A percentile compares a stretch with the other conserved stretches of the same genome.
Evolutionary conservation across 306 rosid genomes (phyloP).

Genomic region (Rubus idaeus): DNA sequence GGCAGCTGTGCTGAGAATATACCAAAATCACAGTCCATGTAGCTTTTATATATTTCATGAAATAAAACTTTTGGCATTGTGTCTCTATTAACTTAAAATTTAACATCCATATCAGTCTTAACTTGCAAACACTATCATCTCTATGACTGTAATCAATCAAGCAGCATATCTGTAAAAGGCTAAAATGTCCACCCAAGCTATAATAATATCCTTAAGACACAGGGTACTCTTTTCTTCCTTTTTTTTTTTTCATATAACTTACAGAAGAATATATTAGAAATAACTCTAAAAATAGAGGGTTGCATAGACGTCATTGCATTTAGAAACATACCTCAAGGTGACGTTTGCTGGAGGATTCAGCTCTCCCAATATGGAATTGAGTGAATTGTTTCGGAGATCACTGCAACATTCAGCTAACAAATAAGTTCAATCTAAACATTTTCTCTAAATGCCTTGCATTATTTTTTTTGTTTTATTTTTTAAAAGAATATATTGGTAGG

Average conservation of each 20-base stretch:
- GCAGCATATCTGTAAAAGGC: not conserved
- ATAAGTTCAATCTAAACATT: conserved; percentile 20
- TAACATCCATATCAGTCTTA: not conserved
- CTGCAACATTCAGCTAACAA: conserved; percentile 43
- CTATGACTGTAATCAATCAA: not conserved
- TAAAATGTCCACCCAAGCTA: not conserved
- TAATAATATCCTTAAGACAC: not conserved
- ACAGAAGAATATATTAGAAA: not conserved
- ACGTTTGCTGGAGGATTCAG: conserved; percentile 55
- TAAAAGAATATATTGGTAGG: not conserved
- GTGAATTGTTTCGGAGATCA: conserved; percentile 65
- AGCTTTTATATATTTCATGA: not conserved
- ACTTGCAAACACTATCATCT: not conserved
- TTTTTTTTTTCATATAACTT: not conserved
- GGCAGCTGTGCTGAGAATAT: too few species aligned
- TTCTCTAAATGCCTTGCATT: not conserved
- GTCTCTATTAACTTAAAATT: not conserved
- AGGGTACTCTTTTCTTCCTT: not conserved
- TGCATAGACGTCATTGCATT: not conserved
- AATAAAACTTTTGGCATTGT: not conserved
- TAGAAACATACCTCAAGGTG: conserved; percentile 60
- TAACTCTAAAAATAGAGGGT: not conserved
- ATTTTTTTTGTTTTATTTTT: not conserved
- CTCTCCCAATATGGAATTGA: conserved; percentile 44
- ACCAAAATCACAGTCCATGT: too few species aligned